A percentile compares a stretch with the other conserved stretches of the same genome.
Conservation (phyloP, 2,329 filamentous ascomycete genomes). For the Fusarium lateritium region DNA sequence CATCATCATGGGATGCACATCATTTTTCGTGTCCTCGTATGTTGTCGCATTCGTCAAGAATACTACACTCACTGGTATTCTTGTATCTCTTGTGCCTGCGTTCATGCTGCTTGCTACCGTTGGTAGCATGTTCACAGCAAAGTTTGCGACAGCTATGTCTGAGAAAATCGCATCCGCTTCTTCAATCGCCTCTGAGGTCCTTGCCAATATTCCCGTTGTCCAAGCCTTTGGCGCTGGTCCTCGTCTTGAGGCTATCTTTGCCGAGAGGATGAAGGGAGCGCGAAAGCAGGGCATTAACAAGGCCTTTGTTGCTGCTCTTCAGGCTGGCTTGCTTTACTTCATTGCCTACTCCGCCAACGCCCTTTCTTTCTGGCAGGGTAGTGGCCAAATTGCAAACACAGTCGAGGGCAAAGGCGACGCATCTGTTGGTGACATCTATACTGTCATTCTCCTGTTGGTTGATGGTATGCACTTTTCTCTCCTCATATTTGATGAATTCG, state of each 20-base stretch:
- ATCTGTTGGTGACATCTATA: conserved; percentile 68
- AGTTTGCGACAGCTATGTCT: conserved; percentile 65
- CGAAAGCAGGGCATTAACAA: conserved; percentile 70
- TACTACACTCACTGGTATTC: conserved; percentile 72
- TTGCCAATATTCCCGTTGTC: conserved; percentile 73
- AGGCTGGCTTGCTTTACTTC: conserved; percentile 75
- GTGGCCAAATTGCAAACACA: conserved; percentile 62
- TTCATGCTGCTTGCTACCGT: conserved; percentile 72
- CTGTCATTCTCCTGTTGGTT: conserved; percentile 74
- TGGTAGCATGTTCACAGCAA: conserved; percentile 68
- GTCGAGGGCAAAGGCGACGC: conserved; percentile 54
- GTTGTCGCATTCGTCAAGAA: conserved; percentile 77
- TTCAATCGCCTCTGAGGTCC: conserved; percentile 73
- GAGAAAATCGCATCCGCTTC: conserved; percentile 70
- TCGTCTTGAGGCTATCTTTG: conserved; percentile 73
- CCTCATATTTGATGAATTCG: no score
- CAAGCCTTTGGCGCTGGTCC: conserved; percentile 74
- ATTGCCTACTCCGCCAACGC: conserved; percentile 78
- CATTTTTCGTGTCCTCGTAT: conserved; percentile 78
- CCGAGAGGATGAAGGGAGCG: conserved; percentile 64
- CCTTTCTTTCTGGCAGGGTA: conserved; percentile 78
- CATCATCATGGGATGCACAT: conserved; percentile 71
- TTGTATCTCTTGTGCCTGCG: conserved; percentile 74
- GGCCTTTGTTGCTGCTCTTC: conserved; percentile 67
- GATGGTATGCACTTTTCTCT: conserved; percentile 60